A percentile compares a stretch with the other conserved stretches of the same genome.
phyloP scores from a whole-genome alignment of 208 protist species.

The Leishmania martiniquensis region DNA sequence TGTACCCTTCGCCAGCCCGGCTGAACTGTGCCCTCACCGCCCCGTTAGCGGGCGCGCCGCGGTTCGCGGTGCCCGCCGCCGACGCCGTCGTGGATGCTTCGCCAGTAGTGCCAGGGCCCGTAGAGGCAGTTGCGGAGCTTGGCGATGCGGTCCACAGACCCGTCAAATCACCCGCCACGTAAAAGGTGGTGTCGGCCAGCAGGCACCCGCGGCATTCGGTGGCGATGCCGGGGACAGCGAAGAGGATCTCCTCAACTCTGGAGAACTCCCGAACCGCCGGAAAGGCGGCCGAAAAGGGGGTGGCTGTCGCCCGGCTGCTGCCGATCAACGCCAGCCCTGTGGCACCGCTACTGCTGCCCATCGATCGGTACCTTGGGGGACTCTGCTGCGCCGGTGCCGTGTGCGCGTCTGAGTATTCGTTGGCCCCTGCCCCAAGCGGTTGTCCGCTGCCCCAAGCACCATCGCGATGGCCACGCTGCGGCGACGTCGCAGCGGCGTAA shows the following conservation, averaged over 20 bases:
- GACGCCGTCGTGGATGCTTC: neutral
- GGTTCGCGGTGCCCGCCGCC: neutral
- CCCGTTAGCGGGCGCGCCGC: neutral
- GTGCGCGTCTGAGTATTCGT: constrained; percentile 13
- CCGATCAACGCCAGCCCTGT: neutral
- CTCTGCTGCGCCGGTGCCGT: constrained; percentile 7
- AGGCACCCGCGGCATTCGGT: constrained; percentile 88
- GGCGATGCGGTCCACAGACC: constrained; percentile 53
- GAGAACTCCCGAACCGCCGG: constrained; percentile 73
- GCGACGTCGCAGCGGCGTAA: neutral
- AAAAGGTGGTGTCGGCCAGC: constrained; percentile 87
- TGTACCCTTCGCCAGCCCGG: constrained; percentile 31
- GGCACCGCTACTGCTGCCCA: neutral
- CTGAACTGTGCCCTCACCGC: neutral
- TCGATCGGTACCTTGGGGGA: neutral
- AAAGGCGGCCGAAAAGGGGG: constrained; percentile 16
- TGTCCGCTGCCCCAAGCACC: neutral
- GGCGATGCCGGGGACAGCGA: constrained; percentile 85
- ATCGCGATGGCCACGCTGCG: neutral
- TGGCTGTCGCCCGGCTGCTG: neutral
- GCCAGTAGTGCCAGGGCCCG: neutral
- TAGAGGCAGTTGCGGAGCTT: neutral
- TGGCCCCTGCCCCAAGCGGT: neutral
- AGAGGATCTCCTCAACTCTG: constrained; percentile 88
- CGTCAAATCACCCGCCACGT: constrained; percentile 78